Evolutionary conservation across 2,329 filamentous ascomycete genomes (phyloP).

Genomic region (Knufia fluminis): DNA sequence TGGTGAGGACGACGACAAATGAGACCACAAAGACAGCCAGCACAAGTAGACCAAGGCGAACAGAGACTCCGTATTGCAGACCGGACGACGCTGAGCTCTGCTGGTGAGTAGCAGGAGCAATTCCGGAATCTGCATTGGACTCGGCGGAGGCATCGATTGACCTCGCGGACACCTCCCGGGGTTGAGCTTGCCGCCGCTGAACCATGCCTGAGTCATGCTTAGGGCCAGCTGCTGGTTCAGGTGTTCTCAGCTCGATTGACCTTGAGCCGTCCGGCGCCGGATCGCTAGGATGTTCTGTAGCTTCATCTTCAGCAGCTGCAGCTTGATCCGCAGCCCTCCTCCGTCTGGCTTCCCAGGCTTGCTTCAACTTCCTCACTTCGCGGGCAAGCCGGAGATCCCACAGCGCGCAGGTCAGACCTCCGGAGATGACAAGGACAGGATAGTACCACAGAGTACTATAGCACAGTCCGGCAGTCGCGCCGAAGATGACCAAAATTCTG

Average conservation of each 20-base stretch:
- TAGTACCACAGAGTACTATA: slow-evolving; percentile 72
- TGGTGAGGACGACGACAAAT: slow-evolving; percentile 41
- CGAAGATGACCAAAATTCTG: slow-evolving; percentile 54
- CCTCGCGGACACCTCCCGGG: background rate
- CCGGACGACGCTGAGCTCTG: background rate
- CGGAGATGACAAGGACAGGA: slow-evolving; percentile 51
- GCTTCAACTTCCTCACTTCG: slow-evolving; percentile 36
- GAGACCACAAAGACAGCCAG: slow-evolving; percentile 27
- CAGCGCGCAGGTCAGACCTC: slow-evolving; percentile 44
- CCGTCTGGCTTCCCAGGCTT: slow-evolving; percentile 4
- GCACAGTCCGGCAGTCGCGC: slow-evolving; percentile 55
- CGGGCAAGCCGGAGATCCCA: slow-evolving; percentile 50
- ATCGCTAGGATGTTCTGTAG: background rate
- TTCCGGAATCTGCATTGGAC: background rate
- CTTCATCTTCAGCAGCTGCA: slow-evolving; percentile 4
- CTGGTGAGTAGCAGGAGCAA: background rate
- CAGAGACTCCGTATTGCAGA: background rate
- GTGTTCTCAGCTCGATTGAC: background rate
- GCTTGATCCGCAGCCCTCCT: slow-evolving; percentile 6
- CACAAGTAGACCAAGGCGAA: slow-evolving; percentile 29
- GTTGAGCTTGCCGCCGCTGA: background rate
- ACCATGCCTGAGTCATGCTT: background rate
- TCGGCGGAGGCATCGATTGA: background rate
- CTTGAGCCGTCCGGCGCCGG: background rate
- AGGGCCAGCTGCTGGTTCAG: background rate